Evolutionary conservation across 1,284 basidiomycete species (phyloP).

Genomic region (Cryptococcus maquisensis): DNA sequence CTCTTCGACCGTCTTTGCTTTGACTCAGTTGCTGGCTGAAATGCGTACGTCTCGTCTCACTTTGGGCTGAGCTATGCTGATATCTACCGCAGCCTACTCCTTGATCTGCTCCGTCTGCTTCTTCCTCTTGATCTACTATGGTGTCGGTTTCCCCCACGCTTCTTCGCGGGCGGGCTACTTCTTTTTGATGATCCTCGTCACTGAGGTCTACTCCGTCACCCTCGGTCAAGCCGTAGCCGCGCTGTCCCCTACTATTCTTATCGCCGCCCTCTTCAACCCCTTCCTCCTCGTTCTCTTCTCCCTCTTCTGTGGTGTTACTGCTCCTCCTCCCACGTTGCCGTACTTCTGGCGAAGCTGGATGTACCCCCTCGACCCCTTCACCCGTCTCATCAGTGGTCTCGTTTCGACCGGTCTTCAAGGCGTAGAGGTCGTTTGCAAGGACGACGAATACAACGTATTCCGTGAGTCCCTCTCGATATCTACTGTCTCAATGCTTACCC

Average conservation of each 20-base stretch:
- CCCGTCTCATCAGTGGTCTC: constrained; percentile 66
- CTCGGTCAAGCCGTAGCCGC: constrained; percentile 68
- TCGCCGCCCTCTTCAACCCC: constrained; percentile 68
- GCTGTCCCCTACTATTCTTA: constrained; percentile 58
- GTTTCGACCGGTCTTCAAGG: constrained; percentile 76
- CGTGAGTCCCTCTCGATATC: constrained; percentile 14
- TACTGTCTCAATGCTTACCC: neutral
- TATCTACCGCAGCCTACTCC: constrained; percentile 23
- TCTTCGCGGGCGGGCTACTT: constrained; percentile 36
- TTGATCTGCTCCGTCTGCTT: constrained; percentile 67
- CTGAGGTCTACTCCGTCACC: constrained; percentile 70
- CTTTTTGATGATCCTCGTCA: constrained; percentile 64
- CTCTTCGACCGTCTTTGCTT: constrained; percentile 61
- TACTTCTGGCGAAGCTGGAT: constrained; percentile 67
- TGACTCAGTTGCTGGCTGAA: constrained; percentile 76
- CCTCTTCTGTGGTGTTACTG: constrained; percentile 75
- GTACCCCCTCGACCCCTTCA: constrained; percentile 54
- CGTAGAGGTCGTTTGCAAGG: constrained; percentile 62
- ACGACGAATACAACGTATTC: constrained; percentile 66
- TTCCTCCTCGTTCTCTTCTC: constrained; percentile 65
- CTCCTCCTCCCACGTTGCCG: constrained; percentile 59
- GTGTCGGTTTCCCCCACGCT: constrained; percentile 33
- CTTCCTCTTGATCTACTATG: constrained; percentile 58
- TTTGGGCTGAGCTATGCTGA: constrained; percentile 23
- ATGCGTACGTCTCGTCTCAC: constrained; percentile 61